Evolutionary conservation across 305 asterid genomes (phyloP), one percentile per base, ranked within the genome.

Genomic region (Fraxinus greggii): DNA sequence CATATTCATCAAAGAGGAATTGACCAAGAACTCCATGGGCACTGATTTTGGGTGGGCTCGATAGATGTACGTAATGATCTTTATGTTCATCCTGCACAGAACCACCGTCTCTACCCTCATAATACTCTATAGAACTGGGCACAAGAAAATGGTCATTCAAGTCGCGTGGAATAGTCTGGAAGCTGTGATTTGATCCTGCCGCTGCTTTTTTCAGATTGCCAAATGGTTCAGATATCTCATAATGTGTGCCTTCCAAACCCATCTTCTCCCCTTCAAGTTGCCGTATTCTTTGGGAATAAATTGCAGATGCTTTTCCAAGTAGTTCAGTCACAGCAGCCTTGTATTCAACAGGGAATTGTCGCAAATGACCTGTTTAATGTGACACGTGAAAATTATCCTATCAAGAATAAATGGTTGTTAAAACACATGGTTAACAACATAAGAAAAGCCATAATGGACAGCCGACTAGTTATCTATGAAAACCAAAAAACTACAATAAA

Each of bases 1-100:
- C 94, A 81, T 97, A 93, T 7, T 83, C 97, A 35, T 93, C 97
- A 31, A 93, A 94, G 79, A 96, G 91, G 88, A 92, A 76, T 70
- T 93, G 95, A 36, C 98, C 95, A 32, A 96, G 93, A 78, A 95
- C 91, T 24, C 99, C 99, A 32, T 94, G 93, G 12, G 92, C 89
- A 33, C 81, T 91, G 13, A 92, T 90, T 69, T 82, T 84, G 10
- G 94, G 91, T 12, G 90, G 92, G 88, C 81, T 80, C 2, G 97
- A 84, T 13, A 90, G 78, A 23, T 92, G 88, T 33, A 94, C 70
- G 76, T 84, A 86, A 4, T 84, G 84, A 63, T 93, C 95, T 81
- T 82, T 91, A 0, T 65, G 90, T 78, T 89, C 94, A 38, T 92
- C 92, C 2, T 80, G 94, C 59, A 92, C 77, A 12, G 97, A 90